Evolutionary conservation across 2,329 filamentous ascomycete species (phyloP), one percentile per base, ranked within the genome.

Genomic region (Pseudogymnoascus sp.): DNA sequence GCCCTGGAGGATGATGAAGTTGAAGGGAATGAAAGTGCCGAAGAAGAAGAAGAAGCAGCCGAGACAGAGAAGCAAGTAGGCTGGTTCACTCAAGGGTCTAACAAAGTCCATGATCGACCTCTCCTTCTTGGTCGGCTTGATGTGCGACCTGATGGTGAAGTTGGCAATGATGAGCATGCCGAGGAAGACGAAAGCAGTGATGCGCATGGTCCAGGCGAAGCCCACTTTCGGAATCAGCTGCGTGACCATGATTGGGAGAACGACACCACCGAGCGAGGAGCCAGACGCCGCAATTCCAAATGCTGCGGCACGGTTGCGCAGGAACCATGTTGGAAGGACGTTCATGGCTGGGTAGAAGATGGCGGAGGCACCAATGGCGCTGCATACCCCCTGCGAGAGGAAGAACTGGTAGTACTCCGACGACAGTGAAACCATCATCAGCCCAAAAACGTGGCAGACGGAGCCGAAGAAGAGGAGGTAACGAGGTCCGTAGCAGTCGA

Each of bases 391-490:
- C 67, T 83, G 80, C 0, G 78, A 74, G 2, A 81, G 73, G 36
- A 84, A 72, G 69, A 83, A 80, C 39, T 84, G 82, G 67, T 80
- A 84, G 70, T 83, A 84, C 63, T 82, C 68, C 0, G 75, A 81
- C 62, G 78, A 85, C 64, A 88, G 73, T 6, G 79, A 82, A 0
- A 83, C 78, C 84, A 88, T 86, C 83, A 89, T 87, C 4, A 88
- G 70, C 1, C 83, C 81, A 63, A 88, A 82, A 14, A 88, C 80
- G 63, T 86, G 82, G 36, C 85, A 70, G 62, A 86, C 73, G 0
- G 78, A 80, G 14, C 85, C 85, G 11, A 72, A 70, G 0, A 84
- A 36, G 1, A 87, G 71, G 0, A 90, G 74, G 57, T 76, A 80
- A 28, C 81, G 79, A 0, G 87, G 85, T 0, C 88, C 88, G 64